A percentile compares a stretch with the other conserved stretches of the same genome.
These are phyloP conservation scores for Claviceps citrina DNA, from an alignment of 2,329 filamentous ascomycete species.

Conservation along the genomic window DNA sequence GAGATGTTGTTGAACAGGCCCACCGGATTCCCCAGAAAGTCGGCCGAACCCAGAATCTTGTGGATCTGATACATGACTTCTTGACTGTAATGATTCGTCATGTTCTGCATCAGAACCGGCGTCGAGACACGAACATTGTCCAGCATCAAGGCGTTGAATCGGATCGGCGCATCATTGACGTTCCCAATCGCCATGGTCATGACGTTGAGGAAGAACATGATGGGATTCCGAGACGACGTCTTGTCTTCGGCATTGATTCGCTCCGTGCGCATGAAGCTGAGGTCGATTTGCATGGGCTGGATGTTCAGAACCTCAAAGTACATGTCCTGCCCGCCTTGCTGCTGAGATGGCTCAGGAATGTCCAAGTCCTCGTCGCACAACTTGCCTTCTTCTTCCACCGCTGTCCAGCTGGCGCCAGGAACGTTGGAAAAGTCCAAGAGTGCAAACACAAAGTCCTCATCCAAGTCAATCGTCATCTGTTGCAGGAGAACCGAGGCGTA, in stretches of 20 bases:
- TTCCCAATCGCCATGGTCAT: slow-evolving; percentile 99
- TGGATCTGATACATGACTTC: slow-evolving; percentile 92
- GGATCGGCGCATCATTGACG: slow-evolving; percentile 91
- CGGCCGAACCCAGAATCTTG: slow-evolving; percentile 90
- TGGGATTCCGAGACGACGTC: slow-evolving; percentile 72
- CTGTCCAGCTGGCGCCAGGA: slow-evolving; percentile 66
- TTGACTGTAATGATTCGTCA: slow-evolving; percentile 91
- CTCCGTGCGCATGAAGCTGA: slow-evolving; percentile 94
- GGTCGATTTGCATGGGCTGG: slow-evolving; percentile 93
- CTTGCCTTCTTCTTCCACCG: slow-evolving; percentile 56
- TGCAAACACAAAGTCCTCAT: slow-evolving; percentile 96
- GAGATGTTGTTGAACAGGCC: slow-evolving; percentile 97
- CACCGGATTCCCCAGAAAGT: slow-evolving; percentile 94
- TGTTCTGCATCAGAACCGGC: slow-evolving; percentile 65
- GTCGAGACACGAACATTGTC: slow-evolving; percentile 91
- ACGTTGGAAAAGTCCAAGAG: slow-evolving; percentile 90
- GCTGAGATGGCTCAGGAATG: slow-evolving; percentile 78
- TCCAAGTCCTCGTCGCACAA: slow-evolving; percentile 82
- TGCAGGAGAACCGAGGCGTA: slow-evolving; percentile 88
- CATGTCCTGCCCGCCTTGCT: slow-evolving; percentile 78
- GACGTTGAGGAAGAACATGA: slow-evolving; percentile 98
- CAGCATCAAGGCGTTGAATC: slow-evolving; percentile 82
- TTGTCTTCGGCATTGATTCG: slow-evolving; percentile 93
- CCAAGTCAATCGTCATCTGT: slow-evolving; percentile 95
- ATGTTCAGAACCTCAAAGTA: slow-evolving; percentile 97